Evolutionary conservation across 1,284 basidiomycete genomes (phyloP).

Genomic region (Rhodotorula mucilaginosa): DNA sequence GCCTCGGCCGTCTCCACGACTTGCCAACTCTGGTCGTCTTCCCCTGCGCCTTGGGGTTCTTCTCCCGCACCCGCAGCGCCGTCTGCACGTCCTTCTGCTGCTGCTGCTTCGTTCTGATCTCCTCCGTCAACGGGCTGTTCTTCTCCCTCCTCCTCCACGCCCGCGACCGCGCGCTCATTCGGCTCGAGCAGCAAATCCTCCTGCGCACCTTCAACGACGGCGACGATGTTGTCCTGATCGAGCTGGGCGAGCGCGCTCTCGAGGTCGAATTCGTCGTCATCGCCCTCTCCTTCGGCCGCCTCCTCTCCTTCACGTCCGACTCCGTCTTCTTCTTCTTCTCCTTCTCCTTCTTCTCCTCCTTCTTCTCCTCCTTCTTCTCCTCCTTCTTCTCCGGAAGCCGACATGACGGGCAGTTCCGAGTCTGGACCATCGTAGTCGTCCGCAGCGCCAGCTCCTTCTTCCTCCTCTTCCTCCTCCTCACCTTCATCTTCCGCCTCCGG

Average conservation of each 20-base stretch:
- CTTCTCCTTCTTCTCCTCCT: neutral
- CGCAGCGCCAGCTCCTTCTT: neutral
- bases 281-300: neutral
- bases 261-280: slow-evolving; percentile 29
- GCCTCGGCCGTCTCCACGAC: neutral
- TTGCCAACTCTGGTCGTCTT: neutral
- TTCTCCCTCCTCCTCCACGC: neutral
- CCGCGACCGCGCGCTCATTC: neutral
- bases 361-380: no score
- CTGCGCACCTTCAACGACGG: slow-evolving; percentile 32
- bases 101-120: neutral
- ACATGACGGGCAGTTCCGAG: slow-evolving; percentile 8
- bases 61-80: no score
- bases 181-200: slow-evolving; percentile 34
- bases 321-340: neutral
- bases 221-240: slow-evolving; percentile 30
- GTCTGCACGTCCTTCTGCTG: neutral
- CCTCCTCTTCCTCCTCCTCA: neutral
- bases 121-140: neutral
- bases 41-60: neutral
- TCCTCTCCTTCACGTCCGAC: slow-evolving; percentile 6
- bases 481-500: neutral
- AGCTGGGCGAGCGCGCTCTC: slow-evolving; percentile 33
- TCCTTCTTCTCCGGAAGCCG: slow-evolving; percentile 1
- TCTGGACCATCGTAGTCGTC: slow-evolving; percentile 25